phyloP scores from a whole-genome alignment of 176 grass and related monocot species.

The Bolboschoenus planiculmis region DNA sequence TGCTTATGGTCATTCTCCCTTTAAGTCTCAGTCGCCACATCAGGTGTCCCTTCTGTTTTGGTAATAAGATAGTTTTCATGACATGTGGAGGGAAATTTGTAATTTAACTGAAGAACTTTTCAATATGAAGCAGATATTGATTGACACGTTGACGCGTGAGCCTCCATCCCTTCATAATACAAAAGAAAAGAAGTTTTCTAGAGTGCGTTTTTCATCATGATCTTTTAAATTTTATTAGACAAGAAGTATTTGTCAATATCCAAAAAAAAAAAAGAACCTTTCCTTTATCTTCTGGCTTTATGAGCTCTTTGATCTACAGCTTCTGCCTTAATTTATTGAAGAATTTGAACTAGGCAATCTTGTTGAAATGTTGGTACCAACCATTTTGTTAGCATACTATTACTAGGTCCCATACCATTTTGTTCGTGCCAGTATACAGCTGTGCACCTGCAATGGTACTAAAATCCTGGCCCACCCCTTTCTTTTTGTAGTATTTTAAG shows the following conservation, averaged over 20 bases:
- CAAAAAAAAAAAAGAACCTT: background rate
- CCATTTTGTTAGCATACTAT: too few relatives aligned
- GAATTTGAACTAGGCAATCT: background rate
- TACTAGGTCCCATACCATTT: background rate
- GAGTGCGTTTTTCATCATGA: conserved; percentile 29
- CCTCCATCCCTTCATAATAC: conserved; percentile 85
- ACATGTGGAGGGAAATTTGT: background rate
- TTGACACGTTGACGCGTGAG: conserved; percentile 68
- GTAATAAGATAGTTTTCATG: background rate
- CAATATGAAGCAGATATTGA: conserved; percentile 49
- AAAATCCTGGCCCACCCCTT: background rate
- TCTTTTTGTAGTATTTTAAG: conserved; percentile 57
- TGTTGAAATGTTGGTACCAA: too few relatives aligned
- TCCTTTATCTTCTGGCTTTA: background rate
- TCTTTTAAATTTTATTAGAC: background rate
- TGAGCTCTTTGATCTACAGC: background rate
- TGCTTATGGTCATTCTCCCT: conserved; percentile 88
- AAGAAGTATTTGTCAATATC: background rate
- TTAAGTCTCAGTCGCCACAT: conserved; percentile 76
- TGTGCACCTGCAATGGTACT: background rate
- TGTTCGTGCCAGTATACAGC: background rate
- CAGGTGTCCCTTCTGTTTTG: conserved; percentile 35
- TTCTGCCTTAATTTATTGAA: background rate
- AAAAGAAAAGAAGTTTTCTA: conserved; percentile 85
- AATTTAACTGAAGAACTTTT: conserved; percentile 15